These are phyloP conservation scores for Claviceps arundinis DNA, from an alignment of 2,329 filamentous ascomycete genomes.

Conservation along the genomic window DNA sequence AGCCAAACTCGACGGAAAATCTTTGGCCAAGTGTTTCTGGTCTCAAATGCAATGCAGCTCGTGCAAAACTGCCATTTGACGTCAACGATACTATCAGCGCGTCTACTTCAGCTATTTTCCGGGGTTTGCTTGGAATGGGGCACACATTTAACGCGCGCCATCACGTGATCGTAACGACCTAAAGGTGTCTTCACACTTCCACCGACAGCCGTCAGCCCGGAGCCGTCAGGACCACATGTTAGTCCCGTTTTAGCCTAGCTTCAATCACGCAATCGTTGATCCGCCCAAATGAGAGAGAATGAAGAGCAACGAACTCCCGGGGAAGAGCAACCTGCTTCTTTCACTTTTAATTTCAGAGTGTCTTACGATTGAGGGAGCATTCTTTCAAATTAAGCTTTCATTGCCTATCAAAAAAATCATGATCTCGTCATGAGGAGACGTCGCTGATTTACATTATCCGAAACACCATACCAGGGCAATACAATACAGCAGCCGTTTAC, in stretches of 20 bases:
- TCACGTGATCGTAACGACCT: background rate
- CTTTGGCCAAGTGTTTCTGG: background rate
- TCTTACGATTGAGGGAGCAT: conserved; percentile 1
- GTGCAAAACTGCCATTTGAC: background rate
- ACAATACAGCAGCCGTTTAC: background rate
- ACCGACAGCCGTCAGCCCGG: no score
- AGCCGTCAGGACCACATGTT: background rate
- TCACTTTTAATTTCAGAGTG: conserved; percentile 10
- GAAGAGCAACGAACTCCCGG: conserved; percentile 9
- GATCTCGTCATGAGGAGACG: conserved; percentile 4
- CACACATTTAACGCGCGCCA: background rate
- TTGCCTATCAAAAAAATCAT: conserved; percentile 10
- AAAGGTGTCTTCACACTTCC: background rate
- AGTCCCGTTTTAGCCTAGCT: conserved; percentile 13
- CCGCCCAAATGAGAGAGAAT: conserved; percentile 10
- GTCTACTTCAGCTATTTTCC: no score
- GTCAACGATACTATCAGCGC: no score
- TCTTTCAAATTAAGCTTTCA: conserved; percentile 9
- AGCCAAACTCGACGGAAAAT: background rate
- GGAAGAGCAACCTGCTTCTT: conserved; percentile 4
- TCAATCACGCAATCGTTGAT: conserved; percentile 20
- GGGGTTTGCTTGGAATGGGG: no score
- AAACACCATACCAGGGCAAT: background rate
- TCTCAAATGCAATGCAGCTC: background rate
- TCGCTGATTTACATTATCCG: background rate